Percentiles rank a stretch among this genome's conserved stretches.
Conservation (phyloP, 441 rosid genomes). For the Adansonia rubrostipa region DNA sequence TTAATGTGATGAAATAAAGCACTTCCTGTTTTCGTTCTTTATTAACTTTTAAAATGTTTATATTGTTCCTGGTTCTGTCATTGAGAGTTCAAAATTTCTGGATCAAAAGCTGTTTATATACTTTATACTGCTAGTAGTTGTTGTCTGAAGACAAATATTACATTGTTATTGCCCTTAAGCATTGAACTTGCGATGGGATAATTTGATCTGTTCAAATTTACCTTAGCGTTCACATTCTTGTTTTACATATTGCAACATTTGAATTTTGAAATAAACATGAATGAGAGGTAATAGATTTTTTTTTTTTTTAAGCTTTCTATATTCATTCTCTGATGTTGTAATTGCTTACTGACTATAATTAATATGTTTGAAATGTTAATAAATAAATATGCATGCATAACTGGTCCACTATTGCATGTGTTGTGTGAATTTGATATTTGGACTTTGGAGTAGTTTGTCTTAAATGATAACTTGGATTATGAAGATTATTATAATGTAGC, state of each 20-base stretch:
- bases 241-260: not conserved
- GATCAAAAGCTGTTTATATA: not conserved
- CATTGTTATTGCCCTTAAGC: not conserved
- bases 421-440: not conserved
- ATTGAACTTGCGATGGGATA: slow-evolving; percentile 6
- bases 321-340: not conserved
- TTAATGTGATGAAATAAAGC: not conserved
- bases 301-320: not conserved
- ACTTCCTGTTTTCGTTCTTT: not conserved
- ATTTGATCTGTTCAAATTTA: not conserved
- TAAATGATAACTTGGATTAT: not conserved
- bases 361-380: not conserved
- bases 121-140: not conserved
- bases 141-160: not conserved
- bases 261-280: not conserved
- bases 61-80: not conserved
- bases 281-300: not conserved
- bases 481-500: slow-evolving; percentile 1
- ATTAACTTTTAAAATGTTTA: not conserved
- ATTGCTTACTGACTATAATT: not conserved
- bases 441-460: not conserved
- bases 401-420: not conserved
- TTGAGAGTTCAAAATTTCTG: slow-evolving; percentile 5
- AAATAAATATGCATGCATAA: not conserved
- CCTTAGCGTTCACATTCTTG: not conserved